Evolutionary conservation across 805 yeast genomes (phyloP), one percentile per base, ranked within the genome.

Genomic region (Candida nanaspora): DNA sequence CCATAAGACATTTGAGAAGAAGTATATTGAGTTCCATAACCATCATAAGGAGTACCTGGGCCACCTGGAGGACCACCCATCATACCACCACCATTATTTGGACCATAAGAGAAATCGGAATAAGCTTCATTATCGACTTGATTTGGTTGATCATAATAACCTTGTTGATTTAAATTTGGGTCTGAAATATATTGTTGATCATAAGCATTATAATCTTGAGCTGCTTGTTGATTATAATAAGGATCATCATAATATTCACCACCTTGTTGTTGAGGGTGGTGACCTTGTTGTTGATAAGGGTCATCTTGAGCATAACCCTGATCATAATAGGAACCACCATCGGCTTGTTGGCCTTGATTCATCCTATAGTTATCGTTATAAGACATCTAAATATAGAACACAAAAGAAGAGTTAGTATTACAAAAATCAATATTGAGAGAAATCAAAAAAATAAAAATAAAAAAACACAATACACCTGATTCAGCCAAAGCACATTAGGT

Each of bases 1-100:
- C 85, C 93, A 56, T 82, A 88, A 56, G 86, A 78, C 81, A 83
- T 78, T 62, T 85, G 93, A 5, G 95, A 86, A 21, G 94, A 89
- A 35, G 93, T 82, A 43, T 60, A 60, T 42, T 59, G 61, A 27
- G 69, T 66, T 31, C 80, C 80, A 49, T 77, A 76, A 41, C 66
- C 68, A 57, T 79, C 85, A 55, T 79, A 80, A 8, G 85, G 80
- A 41, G 82, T 76, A 38, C 86, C 87, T 41, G 72, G 74, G 37
- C 80, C 80, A 53, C 85, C 9, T 75, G 76, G 49, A 73, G 78
- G 39, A 31, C 8, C 62, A 62, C 37, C 54, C 64, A 15, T 31
- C 22, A 18, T 31, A 28, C 45, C 45, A n/a, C 32, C 32, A 18
- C 19, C 19, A 18, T 31, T 31, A 19, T 31, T 31, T 29, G 69